Evolutionary conservation across 2,329 filamentous ascomycete genomes (phyloP), one percentile per base, ranked within the genome.

Genomic region (Diaporthe citriasiana): DNA sequence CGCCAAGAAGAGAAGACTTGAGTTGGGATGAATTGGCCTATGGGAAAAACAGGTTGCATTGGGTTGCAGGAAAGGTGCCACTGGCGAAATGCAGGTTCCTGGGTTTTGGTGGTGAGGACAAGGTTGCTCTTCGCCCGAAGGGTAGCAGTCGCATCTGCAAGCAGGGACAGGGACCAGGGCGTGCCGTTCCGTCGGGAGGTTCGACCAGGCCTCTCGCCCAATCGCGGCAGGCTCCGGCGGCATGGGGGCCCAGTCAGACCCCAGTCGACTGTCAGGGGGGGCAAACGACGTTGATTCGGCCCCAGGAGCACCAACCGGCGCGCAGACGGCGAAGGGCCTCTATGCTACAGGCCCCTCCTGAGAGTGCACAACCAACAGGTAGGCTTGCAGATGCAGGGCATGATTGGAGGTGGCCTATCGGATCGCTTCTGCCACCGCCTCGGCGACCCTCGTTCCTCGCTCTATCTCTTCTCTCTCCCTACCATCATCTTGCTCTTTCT

Each of bases 81-180:
- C 27, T 38, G 6, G 42, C 22, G 27, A 51, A 45, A 66, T 38
- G 22, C 60, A 66, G 42, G 60, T 35, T n/a, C 45, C 42, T 51
- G 45, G 63, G 42, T 30, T 30, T 17, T 35, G 42, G 45, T 35
- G 45, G 45, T 38, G 13, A 50, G 42, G 8, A 50, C 60, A 65
- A 50, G 60, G 45, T 33, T 66, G 19, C 33, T 42, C n/a, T 42
- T 30, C 57, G 25, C 13, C 35, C 8, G 25, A 19, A 13, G 7
- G 15, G 15, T 17, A 27, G 17, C 12, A 1, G 42, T 50, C 33
- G 59, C 27, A 45, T 59, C 56, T 59, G 33, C 33, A 33, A 6
- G 33, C 63, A 68, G 63, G 45, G 63, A 50, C 47, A 68, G 22
- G 63, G 63, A 68, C 63, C 25, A 38, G 63, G 63, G 63, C 63